Base-by-base conservation (phyloP, 2,329 filamentous ascomycete species). In the Epichloe gansuensis region DNA sequence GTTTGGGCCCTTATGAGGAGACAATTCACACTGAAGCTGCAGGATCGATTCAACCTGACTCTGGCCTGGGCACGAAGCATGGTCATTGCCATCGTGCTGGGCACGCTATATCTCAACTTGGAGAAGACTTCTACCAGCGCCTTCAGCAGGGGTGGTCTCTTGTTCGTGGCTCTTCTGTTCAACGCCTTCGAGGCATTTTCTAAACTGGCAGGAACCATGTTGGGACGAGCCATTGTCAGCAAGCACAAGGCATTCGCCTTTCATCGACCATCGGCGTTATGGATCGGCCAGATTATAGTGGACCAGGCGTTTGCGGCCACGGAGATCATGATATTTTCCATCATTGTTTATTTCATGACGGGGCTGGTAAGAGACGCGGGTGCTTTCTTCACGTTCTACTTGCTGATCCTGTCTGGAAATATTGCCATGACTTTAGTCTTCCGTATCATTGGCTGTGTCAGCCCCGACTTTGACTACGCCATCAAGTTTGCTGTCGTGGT, bases 111-210 rank as follows among this genome's bases (percentile, higher is more conserved):
- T 73, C 75, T 89, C 53, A 73, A 88, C 38, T 76, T 88, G 36
- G 80, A 81, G 1, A 66, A 80, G 49, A 81, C 75, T 0, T 81
- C 79, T 1, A 79, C 80, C 35, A 87, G 83, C 40, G 85, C 87
- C 3, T 94, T 93, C 67, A 86, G 83, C 58, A 82, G 88, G 64
- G 87, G 87, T 56, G 88, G 87, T 71, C 77, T 91, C 1, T 72
- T 94, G 49, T 94, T 94, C 69, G 81, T 89, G 51, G 74, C 85
- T 23, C 76, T 94, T 2, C 70, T 94, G 4, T 91, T 91, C 75
- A 91, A 91, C 64, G 85, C 85, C n/a, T 91, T 94, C 67, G 83
- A 89, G 62, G 86, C 88, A 25, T 90, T 93, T 62, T 80, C 84
- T 0, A 88, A 94, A 65, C 69, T 95, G 0, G 84, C 77, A 0